Evolutionary conservation across 2,329 filamentous ascomycete species (phyloP), one percentile per base, ranked within the genome.

Genomic region (Claviceps paspali): DNA sequence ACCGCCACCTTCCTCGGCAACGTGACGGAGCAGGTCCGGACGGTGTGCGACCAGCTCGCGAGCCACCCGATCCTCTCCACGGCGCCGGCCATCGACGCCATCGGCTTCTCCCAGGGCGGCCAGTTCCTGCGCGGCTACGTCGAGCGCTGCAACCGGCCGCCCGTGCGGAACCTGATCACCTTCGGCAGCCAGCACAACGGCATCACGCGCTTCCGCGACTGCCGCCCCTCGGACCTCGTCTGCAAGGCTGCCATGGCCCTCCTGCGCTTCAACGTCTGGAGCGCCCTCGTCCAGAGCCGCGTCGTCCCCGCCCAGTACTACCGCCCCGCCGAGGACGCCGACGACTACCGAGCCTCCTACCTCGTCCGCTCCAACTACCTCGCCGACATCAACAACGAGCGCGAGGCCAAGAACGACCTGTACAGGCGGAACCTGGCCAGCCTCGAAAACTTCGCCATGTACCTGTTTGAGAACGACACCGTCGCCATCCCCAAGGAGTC

Each of bases 231-330:
- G 6, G 88, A 98, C 59, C 82, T 79, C 66, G 54, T 94, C 3
- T 98, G 91, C 63, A 76, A 77, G 43, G 76, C 75, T 19, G 84
- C 84, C 32, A 81, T 88, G 61, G 78, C 76, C 0, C 63, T 95
- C 30, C 64, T 98, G 37, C 74, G 76, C 41, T 73, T 73, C 30
- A 88, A 88, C 50, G 85, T 82, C 2, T 98, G 86, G 84, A 75
- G 73, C 28, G 53, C 59, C 19, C 80, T 80, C 48, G 82, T 91
- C 5, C 91, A 96, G 65, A 67, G 64, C 36, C 73, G 73, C 14
- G 67, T 96, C 7, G 83, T 98, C 4, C 91, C 91, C 1, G 88
- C 91, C 23, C 91, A 98, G 64, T 98, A 98, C 64, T 96, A 81
- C 65, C 80, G 88, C 36, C 74, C 87, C 45, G 72, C 21, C 21